These are phyloP conservation scores for Gnomoniopsis smithogilvyi DNA, from an alignment of 2,329 filamentous ascomycete genomes.

Conservation along the genomic window DNA sequence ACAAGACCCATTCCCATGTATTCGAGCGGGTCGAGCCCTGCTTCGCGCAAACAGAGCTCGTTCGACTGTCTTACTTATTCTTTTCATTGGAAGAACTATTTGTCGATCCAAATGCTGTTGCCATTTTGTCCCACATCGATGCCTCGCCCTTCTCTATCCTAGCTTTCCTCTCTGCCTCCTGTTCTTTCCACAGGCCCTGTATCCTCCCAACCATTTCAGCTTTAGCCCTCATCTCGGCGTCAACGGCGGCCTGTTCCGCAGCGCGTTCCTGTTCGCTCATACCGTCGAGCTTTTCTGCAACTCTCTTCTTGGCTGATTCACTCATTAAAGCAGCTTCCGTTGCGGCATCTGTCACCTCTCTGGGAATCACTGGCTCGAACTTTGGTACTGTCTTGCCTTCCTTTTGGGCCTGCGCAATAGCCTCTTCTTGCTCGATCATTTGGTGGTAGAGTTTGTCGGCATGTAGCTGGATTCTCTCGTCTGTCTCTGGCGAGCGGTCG, in stretches of 20 bases:
- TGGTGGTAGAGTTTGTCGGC: constrained; percentile 86
- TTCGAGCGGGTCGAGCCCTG: neutral
- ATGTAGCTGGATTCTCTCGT: constrained; percentile 93
- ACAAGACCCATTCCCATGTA: neutral
- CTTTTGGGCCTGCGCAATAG: constrained; percentile 66
- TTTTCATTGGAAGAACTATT: constrained; percentile 7
- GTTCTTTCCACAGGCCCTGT: constrained; percentile 51
- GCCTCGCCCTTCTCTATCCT: constrained; percentile 55
- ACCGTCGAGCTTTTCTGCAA: constrained; percentile 55
- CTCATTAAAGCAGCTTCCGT: constrained; percentile 29
- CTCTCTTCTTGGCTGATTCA: constrained; percentile 46
- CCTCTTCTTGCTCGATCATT: constrained; percentile 78
- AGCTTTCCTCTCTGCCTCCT: constrained; percentile 50
- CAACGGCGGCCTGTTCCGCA: constrained; percentile 61
- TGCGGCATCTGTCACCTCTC: constrained; percentile 20
- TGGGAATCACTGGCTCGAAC: constrained; percentile 55
- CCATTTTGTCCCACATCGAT: constrained; percentile 39
- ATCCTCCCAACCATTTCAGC: constrained; percentile 56
- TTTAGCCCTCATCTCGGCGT: constrained; percentile 60
- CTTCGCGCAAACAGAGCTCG: neutral
- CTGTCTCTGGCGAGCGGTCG: constrained; percentile 62
- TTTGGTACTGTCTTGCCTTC: constrained; percentile 56
- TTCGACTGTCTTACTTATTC: constrained; percentile 5
- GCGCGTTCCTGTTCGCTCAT: constrained; percentile 55
- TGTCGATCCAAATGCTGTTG: constrained; percentile 25